These are phyloP conservation scores for Macadamia tetraphylla DNA, from an alignment of 164 flowering plant species.

Conservation along the genomic window DNA sequence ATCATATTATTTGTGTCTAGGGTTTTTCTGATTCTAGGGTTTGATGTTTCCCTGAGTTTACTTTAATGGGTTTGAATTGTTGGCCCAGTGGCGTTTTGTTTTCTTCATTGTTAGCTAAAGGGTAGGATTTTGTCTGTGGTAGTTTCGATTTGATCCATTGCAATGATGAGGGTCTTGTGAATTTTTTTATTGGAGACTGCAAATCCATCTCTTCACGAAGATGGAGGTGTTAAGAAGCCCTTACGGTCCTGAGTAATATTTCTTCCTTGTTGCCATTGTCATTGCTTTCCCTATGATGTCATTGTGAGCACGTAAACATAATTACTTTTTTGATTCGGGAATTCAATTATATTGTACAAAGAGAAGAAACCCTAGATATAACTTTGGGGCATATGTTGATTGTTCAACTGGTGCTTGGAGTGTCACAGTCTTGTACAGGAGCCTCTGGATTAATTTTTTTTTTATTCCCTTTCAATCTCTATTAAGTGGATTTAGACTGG, in stretches of 20 bases:
- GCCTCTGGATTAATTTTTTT: neutral
- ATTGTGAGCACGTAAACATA: neutral
- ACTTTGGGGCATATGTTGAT: neutral
- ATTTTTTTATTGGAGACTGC: conserved; percentile 14
- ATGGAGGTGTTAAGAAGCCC: conserved; percentile 30
- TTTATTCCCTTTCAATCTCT: neutral
- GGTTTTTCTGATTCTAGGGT: conserved; percentile 17
- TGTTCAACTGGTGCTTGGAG: conserved; percentile 4
- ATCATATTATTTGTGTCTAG: conserved; percentile 8
- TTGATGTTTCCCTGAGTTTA: conserved; percentile 1
- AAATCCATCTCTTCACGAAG: conserved; percentile 28
- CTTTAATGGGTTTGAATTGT: conserved; percentile 16
- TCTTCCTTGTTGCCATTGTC: neutral
- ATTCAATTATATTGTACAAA: conserved; percentile 10
- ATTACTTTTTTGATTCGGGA: neutral
- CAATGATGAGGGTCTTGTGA: conserved; percentile 39
- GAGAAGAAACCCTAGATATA: conserved; percentile 4
- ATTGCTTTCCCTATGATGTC: neutral
- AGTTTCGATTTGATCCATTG: conserved; percentile 3
- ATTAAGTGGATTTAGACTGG: neutral
- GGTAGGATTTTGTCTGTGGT: neutral
- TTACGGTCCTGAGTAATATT: neutral
- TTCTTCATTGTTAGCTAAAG: conserved; percentile 2
- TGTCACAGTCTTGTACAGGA: conserved; percentile 3
- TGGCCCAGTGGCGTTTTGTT: neutral